Base-by-base conservation (phyloP, 257 asterid species). In the Solanum chilense region DNA sequence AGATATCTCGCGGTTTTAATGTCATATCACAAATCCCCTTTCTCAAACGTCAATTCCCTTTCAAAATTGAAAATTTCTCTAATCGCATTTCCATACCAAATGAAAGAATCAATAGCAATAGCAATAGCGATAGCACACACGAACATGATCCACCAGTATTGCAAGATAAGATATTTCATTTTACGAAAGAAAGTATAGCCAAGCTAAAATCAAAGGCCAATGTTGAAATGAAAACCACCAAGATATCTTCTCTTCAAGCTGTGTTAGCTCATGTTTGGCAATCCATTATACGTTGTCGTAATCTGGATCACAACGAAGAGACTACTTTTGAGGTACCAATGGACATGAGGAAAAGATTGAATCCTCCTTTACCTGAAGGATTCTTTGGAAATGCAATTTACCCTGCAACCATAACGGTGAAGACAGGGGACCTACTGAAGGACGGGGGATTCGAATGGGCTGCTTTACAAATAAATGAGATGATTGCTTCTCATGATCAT, bases 191-290 rank as follows among this genome's bases (percentile, higher is more conserved):
- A 2, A 85, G 52, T 4, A 12, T 93, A 2, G 76, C 90, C 14
- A 75, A 52, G 35, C 87, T 92, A 23, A 93, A 93, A 87, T 14
- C 77, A 2, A 92, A 82, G 87, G 94, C 95, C 23, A 93, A 87
- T 62, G 14, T 88, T 5, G 91, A 92, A 86, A 88, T 88, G 12
- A 78, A 74, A 4, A 70, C 86, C 76, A 87, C 35, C 18, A 76
- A 69, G 4, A 89, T 89, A 25, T 91, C 94, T 0, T 75, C 94
- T 10, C 91, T 94, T 12, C 97, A 93, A 83, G 93, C 95, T 29
- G 37, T 92, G 33, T 45, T 90, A 5, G 95, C 95, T 12, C 93
- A 89, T 44, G 7, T 92, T 16, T 94, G 96, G 95, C 68, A 87
- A 27, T 89, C 94, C 7, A 4, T 91, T 9, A 74, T 90, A 31